Evolutionary conservation across 1,139 yeast species (phyloP).

Genomic region (Geotrichum aggregatum): DNA sequence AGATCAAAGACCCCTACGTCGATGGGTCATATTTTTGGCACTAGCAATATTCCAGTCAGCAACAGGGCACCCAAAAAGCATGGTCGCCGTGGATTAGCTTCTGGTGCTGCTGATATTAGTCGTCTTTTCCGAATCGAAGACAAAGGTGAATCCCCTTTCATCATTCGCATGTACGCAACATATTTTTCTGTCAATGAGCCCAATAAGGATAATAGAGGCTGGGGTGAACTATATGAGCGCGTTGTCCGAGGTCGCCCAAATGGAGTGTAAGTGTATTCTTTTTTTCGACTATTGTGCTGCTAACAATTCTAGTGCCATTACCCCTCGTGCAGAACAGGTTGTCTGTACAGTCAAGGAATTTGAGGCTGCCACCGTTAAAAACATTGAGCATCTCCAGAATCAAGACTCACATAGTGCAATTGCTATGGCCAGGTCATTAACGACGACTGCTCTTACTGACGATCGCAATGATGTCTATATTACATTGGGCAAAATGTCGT

Average conservation of each 20-base stretch:
- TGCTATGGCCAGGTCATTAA: conserved; percentile 31
- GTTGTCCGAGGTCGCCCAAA: conserved; percentile 70
- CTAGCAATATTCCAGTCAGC: conserved; percentile 5
- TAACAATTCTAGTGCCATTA: conserved; percentile 44
- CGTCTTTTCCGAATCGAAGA: conserved; percentile 66
- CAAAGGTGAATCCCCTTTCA: conserved; percentile 65
- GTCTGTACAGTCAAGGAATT: conserved; percentile 72
- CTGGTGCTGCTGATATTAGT: conserved; percentile 83
- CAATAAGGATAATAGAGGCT: conserved; percentile 56
- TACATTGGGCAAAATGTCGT: conserved; percentile 30
- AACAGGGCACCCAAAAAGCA: conserved; percentile 23
- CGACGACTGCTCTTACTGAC: conserved; percentile 30
- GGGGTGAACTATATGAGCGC: conserved; percentile 85
- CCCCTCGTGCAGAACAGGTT: conserved; percentile 74
- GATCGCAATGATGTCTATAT: conserved; percentile 33
- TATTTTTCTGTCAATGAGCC: conserved; percentile 43
- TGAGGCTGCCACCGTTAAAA: conserved; percentile 48
- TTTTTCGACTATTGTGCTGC: background rate
- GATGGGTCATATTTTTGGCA: conserved; percentile 14
- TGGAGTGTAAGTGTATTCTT: conserved; percentile 48
- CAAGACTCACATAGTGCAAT: conserved; percentile 35
- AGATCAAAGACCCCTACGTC: conserved; percentile 23
- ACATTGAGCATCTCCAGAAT: conserved; percentile 43
- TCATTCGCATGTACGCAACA: conserved; percentile 69
- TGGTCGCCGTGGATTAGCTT: conserved; percentile 77